Evolutionary conservation across 805 yeast species (phyloP), one percentile per base, ranked within the genome.

Genomic region (Candida manassasensis): DNA sequence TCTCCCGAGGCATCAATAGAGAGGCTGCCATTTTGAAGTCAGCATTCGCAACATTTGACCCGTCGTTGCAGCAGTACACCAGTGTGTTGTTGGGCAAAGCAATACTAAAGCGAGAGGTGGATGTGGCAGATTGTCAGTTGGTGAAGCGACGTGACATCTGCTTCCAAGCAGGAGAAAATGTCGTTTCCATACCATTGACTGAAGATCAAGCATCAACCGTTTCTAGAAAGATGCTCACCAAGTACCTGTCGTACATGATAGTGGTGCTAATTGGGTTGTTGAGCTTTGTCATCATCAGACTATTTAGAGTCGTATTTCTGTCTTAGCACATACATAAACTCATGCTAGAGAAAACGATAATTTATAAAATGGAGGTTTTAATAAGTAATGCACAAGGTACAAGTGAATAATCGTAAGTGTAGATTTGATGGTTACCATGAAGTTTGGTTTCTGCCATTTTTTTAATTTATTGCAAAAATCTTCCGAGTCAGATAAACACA

Each of bases 121-220:
- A 39, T 15, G 42, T 34, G 2, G 21, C 27, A 6, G 59, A 58
- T 16, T 66, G 71, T 42, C 59, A 52, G 36, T 43, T 65, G 17
- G 55, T 67, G 19, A 49, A 45, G 32, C 47, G 73, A 28, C 44
- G 73, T 33, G 60, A 58, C 10, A 49, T 67, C 5, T 67, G 73
- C 31, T 56, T 48, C 34, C 65, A 53, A 42, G 70, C 71, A 2
- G 67, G 68, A 2, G 69, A 63, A 32, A 61, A 61, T 37, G 68
- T 65, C 18, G 66, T 66, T 11, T 55, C 63, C 40, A 66, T 67
- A 21, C 71, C 71, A 6, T 52, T 65, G 19, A 52, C 61, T 2
- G 67, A 61, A 36, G 61, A 57, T 16, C 61, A 53, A 32, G 25
- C 50, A 6, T 30, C 48, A n/a, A 38, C 43, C n/a, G 30, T 42